Percentiles rank a stretch among this genome's conserved stretches.
Conservation (phyloP, 164 flowering plant genomes). For the grape (Vitis vinifera) region DNA sequence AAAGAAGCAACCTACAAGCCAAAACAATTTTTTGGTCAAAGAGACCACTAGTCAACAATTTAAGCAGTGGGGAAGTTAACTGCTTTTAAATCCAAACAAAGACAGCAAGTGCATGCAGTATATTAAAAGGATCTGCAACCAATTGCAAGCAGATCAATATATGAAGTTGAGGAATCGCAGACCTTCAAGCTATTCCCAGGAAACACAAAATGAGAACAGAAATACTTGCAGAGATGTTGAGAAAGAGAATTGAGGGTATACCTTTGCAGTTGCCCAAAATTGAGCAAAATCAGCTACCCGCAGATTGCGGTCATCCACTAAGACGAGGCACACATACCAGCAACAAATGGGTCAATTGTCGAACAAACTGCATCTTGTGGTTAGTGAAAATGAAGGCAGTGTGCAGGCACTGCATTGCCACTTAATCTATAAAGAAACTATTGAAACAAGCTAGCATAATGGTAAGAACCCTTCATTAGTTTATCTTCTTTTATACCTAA, state of each 20-base stretch:
- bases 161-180: slow-evolving; percentile 8
- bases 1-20: neutral
- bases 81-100: neutral
- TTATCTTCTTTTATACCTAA: slow-evolving; percentile 12
- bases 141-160: neutral
- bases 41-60: neutral
- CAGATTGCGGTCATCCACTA: slow-evolving; percentile 99
- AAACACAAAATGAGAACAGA: slow-evolving; percentile 24
- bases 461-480: slow-evolving; percentile 17
- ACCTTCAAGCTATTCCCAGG: slow-evolving; percentile 22
- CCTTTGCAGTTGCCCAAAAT: slow-evolving; percentile 99
- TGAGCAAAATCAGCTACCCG: slow-evolving; percentile 99
- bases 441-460: slow-evolving; percentile 21
- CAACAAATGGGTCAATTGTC: slow-evolving; percentile 91
- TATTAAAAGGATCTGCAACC: slow-evolving; percentile 6
- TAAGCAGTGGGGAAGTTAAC: neutral
- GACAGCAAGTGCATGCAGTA: slow-evolving; percentile 4
- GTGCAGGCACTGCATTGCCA: slow-evolving; percentile 75
- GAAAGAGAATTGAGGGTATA: slow-evolving; percentile 62
- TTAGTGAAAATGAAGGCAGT: slow-evolving; percentile 86
- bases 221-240: slow-evolving; percentile 36
- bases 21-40: neutral
- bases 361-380: slow-evolving; percentile 86
- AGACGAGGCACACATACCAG: slow-evolving; percentile 93
- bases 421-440: slow-evolving; percentile 54